Conservation (phyloP, 2,329 filamentous ascomycete genomes). For the Pseudogymnoascus sp. region DNA sequence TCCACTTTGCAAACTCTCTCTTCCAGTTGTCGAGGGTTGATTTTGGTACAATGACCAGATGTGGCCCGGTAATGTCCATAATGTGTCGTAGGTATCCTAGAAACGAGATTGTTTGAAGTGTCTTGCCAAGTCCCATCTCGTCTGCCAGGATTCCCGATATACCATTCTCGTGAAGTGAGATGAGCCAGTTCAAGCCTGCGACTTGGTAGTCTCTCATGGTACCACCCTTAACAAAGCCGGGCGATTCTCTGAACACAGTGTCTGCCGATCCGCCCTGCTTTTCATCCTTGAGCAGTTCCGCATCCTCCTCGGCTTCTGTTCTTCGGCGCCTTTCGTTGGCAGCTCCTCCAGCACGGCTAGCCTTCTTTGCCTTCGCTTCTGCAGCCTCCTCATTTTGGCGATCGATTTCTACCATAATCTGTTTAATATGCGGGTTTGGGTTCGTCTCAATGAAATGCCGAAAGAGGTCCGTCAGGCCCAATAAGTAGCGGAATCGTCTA, state of each 20-base stretch:
- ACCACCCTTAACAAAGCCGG: slow-evolving; percentile 75
- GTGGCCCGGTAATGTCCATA: slow-evolving; percentile 80
- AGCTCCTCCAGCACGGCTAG: slow-evolving; percentile 76
- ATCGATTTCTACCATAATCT: slow-evolving; percentile 91
- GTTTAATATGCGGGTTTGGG: slow-evolving; percentile 87
- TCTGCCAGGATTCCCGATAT: slow-evolving; percentile 97
- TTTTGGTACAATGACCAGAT: slow-evolving; percentile 88
- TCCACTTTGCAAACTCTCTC: slow-evolving; percentile 89
- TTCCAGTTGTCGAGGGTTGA: slow-evolving; percentile 98
- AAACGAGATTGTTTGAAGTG: slow-evolving; percentile 94
- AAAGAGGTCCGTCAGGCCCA: slow-evolving; percentile 93
- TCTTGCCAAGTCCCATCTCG: slow-evolving; percentile 98
- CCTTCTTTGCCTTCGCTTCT: slow-evolving; percentile 60
- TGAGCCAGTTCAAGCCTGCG: slow-evolving; percentile 92
- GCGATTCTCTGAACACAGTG: slow-evolving; percentile 89
- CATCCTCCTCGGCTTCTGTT: slow-evolving; percentile 96
- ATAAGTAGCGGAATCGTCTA: slow-evolving; percentile 84
- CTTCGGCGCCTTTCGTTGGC: slow-evolving; percentile 70
- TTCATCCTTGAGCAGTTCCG: slow-evolving; percentile 79
- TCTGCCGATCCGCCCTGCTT: slow-evolving; percentile 79
- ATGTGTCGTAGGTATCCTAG: slow-evolving; percentile 90
- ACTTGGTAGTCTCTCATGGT: slow-evolving; percentile 96
- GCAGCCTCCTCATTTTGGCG: slow-evolving; percentile 74
- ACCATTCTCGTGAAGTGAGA: slow-evolving; percentile 95
- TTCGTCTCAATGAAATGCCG: slow-evolving; percentile 98